Evolutionary conservation across 306 rosid species (phyloP).

Genomic region (Sechiopsis laciniata): DNA sequence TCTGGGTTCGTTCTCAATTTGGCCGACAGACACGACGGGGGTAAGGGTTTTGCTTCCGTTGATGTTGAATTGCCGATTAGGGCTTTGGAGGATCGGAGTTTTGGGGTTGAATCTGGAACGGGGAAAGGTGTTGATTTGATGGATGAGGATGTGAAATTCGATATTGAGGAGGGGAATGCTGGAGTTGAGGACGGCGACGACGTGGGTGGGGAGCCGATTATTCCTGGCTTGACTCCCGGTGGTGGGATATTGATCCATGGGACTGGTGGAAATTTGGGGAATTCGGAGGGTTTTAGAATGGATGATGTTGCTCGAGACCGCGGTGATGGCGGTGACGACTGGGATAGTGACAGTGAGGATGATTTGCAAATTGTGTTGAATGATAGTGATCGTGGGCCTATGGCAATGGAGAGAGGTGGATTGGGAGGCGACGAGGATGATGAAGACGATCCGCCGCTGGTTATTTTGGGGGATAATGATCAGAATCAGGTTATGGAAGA

Average conservation of each 20-base stretch:
- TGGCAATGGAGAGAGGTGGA: constrained; percentile 74
- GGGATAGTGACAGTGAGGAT: constrained; percentile 95
- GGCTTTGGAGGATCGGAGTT: constrained; percentile 28
- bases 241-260: constrained; percentile 26
- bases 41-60: constrained; percentile 19
- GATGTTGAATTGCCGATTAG: constrained; percentile 20
- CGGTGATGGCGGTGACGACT: constrained; percentile 53
- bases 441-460: constrained; percentile 61
- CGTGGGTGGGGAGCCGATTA: constrained; percentile 51
- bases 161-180: constrained; percentile 59
- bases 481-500: constrained; percentile 52
- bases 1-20: constrained; percentile 25
- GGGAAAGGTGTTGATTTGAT: constrained; percentile 36
- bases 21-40: constrained; percentile 15
- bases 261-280: constrained; percentile 19
- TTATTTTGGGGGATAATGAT: constrained; percentile 64
- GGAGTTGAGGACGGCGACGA: constrained; percentile 27
- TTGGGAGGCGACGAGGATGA: constrained; percentile 50
- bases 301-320: constrained; percentile 29
- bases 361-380: constrained; percentile 95
- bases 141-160: constrained; percentile 73
- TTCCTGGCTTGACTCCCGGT: constrained; percentile 55
- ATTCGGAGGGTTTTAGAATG: constrained; percentile 27
- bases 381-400: constrained; percentile 51
- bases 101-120: constrained; percentile 24